Evolutionary conservation across 2,329 filamentous ascomycete species (phyloP).

Genomic region (Dactylellina haptotyla): DNA sequence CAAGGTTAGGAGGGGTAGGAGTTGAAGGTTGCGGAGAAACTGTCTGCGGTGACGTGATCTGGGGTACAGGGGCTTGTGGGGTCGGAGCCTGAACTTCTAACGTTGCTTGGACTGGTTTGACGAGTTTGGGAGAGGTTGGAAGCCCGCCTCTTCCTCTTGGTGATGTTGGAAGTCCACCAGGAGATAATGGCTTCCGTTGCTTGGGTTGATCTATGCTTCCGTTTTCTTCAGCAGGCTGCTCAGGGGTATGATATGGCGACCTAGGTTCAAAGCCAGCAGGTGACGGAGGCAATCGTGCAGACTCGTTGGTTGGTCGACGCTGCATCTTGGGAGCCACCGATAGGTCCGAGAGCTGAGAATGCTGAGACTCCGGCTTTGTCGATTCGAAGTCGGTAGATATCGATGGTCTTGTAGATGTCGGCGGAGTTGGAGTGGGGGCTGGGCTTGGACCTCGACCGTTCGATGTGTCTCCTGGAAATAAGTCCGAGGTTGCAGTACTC

Average conservation of each 20-base stretch:
- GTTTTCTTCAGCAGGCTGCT: neutral
- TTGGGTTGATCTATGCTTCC: conserved; percentile 10
- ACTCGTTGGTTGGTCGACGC: conserved; percentile 48
- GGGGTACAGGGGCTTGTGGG: conserved; percentile 19
- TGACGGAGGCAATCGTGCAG: conserved; percentile 17
- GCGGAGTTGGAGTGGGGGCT: conserved; percentile 21
- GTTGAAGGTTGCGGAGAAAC: neutral
- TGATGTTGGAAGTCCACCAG: conserved; percentile 32
- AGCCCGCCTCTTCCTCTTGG: conserved; percentile 24
- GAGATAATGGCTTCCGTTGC: conserved; percentile 7
- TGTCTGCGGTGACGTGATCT: conserved; percentile 8
- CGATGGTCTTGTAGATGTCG: conserved; percentile 24
- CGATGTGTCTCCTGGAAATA: conserved; percentile 31
- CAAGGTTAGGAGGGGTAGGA: conserved; percentile 3
- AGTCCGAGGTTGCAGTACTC: conserved; percentile 40
- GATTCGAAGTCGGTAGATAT: conserved; percentile 34
- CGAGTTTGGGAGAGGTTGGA: conserved; percentile 27
- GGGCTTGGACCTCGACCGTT: conserved; percentile 35
- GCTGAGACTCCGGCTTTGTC: conserved; percentile 20
- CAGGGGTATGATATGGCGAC: neutral
- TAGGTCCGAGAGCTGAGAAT: conserved; percentile 12
- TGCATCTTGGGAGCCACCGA: conserved; percentile 27
- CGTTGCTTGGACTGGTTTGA: conserved; percentile 45
- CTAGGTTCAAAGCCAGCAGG: conserved; percentile 21
- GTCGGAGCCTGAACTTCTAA: conserved; percentile 31